Evolutionary conservation across 2,329 filamentous ascomycete genomes (phyloP).

Genomic region (Cladosporium cucumerinum): DNA sequence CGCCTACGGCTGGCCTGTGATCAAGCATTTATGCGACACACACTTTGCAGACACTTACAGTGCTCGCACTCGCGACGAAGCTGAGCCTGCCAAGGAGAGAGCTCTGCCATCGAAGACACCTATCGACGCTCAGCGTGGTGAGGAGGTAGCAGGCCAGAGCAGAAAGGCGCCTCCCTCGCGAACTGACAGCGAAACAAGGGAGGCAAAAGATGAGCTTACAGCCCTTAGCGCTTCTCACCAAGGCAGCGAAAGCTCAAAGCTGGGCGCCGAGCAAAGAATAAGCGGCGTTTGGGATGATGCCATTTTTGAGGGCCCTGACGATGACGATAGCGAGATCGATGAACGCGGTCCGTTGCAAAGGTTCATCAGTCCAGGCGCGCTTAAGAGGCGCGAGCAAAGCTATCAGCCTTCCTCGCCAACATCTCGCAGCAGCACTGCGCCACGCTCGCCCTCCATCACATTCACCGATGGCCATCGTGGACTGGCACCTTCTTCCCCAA

Average conservation of each 20-base stretch:
- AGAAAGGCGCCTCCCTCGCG: slow-evolving; percentile 37
- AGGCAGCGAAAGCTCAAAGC: slow-evolving; percentile 26
- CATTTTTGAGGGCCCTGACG: slow-evolving; percentile 47
- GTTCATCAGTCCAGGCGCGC: slow-evolving; percentile 29
- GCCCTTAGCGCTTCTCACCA: slow-evolving; percentile 33
- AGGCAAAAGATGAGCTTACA: slow-evolving; percentile 43
- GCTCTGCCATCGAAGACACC: slow-evolving; percentile 56
- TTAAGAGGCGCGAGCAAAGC: slow-evolving; percentile 25
- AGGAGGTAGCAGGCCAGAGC: slow-evolving; percentile 40
- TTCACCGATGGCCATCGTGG: slow-evolving; percentile 39
- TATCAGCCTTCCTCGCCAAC: slow-evolving; percentile 20
- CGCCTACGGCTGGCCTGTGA: slow-evolving; percentile 94
- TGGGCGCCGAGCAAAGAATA: slow-evolving; percentile 33
- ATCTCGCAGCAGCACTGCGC: slow-evolving; percentile 7
- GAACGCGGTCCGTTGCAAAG: slow-evolving; percentile 30
- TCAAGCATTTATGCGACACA: slow-evolving; percentile 90
- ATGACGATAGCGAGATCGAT: slow-evolving; percentile 44
- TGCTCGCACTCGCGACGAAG: slow-evolving; percentile 63
- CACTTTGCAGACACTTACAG: slow-evolving; percentile 79
- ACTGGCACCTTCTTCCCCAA: slow-evolving; percentile 30
- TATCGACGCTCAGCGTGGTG: slow-evolving; percentile 48
- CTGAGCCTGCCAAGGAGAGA: slow-evolving; percentile 65
- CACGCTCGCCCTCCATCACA: slow-evolving; percentile 10
- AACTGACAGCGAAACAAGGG: slow-evolving; percentile 47
- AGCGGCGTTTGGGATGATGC: slow-evolving; percentile 49